Conservation (phyloP, 169 alveolate genomes). For the Pseudocohnilembus persalinus region DNA sequence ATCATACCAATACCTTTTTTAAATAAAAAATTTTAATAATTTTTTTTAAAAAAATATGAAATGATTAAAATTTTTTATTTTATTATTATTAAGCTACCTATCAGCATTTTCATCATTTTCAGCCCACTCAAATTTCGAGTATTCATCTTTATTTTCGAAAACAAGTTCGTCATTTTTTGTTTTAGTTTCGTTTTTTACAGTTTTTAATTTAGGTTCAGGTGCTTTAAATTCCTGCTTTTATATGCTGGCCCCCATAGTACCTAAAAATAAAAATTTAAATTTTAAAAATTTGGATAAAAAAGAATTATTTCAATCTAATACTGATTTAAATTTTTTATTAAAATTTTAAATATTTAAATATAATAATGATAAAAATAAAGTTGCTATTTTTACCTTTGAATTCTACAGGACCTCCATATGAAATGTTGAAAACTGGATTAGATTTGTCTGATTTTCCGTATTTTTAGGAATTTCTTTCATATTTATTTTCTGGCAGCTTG, state of each 20-base stretch:
- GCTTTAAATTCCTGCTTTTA: neutral
- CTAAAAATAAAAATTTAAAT: neutral
- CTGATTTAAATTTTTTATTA: too few species aligned
- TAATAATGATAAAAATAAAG: too few species aligned
- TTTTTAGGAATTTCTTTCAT: neutral
- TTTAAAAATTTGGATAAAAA: too few species aligned
- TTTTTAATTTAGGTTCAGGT: neutral
- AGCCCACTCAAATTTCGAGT: neutral
- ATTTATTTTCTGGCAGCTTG: neutral
- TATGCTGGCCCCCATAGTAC: neutral
- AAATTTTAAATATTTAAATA: too few species aligned
- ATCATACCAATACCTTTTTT: slow-evolving; percentile 76
- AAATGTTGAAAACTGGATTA: neutral
- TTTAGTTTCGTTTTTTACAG: neutral
- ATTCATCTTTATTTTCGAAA: neutral
- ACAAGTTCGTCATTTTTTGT: neutral
- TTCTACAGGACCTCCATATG: neutral
- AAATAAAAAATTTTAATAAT: too few species aligned
- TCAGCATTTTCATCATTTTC: neutral
- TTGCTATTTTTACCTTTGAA: too few species aligned
- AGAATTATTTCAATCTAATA: too few species aligned
- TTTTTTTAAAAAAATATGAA: too few species aligned
- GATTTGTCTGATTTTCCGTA: neutral
- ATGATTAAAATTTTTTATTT: too few species aligned
- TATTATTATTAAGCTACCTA: neutral